Evolutionary conservation across 78 protist species (phyloP).

Genomic region (Protostelium mycophagum): DNA sequence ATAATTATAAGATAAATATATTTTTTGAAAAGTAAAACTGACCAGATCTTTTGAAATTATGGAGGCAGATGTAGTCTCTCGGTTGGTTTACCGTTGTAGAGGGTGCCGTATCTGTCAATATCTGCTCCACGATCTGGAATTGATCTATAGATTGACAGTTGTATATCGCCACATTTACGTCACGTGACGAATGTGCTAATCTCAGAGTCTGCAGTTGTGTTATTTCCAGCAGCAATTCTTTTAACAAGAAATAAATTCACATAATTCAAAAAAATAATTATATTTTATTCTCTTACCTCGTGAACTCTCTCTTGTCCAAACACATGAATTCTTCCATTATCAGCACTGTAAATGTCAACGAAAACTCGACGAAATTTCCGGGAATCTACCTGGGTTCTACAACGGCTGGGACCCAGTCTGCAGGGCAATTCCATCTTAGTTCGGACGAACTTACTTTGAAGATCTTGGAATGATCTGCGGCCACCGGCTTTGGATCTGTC

Average conservation of each 20-base stretch:
- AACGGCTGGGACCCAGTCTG: neutral
- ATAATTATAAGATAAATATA: neutral
- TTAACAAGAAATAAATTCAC: neutral
- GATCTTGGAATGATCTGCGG: too few relatives aligned
- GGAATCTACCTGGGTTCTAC: neutral
- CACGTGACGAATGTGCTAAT: neutral
- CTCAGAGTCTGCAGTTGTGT: neutral
- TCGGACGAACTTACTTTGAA: too few relatives aligned
- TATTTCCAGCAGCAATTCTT: neutral
- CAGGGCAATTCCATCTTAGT: neutral
- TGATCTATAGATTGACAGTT: neutral
- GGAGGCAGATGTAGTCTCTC: neutral
- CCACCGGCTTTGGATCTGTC: too few relatives aligned
- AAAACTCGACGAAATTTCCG: neutral
- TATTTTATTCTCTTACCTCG: neutral
- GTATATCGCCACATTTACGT: neutral
- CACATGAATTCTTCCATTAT: neutral
- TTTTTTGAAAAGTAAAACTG: neutral
- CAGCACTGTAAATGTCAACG: neutral
- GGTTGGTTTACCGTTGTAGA: neutral
- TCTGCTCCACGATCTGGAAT: neutral
- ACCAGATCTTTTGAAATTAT: neutral
- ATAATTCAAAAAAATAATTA: too few relatives aligned
- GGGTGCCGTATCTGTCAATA: neutral
- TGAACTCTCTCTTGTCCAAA: neutral